Conservation (phyloP, 345 rosid genomes). For the Jatropha curcas region DNA sequence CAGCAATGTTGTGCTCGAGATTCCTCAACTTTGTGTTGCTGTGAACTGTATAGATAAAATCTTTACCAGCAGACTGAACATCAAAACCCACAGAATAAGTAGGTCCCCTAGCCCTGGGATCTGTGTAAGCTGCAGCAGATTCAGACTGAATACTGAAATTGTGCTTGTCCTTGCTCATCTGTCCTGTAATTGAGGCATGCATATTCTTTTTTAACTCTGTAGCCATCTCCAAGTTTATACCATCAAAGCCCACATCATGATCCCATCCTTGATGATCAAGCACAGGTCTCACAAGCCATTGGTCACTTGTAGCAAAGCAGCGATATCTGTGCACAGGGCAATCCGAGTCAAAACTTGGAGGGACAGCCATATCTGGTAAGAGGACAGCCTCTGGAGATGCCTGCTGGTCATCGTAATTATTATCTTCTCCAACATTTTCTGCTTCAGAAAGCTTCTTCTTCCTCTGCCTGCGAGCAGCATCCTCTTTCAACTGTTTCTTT, state of each 20-base stretch:
- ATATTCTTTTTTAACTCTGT: constrained; percentile 48
- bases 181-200: constrained; percentile 61
- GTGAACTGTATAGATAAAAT: constrained; percentile 59
- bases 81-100: constrained; percentile 65
- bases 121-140: constrained; percentile 58
- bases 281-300: constrained; percentile 75
- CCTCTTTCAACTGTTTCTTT: constrained; percentile 85
- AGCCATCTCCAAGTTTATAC: constrained; percentile 75
- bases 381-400: constrained; percentile 51
- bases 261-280: constrained; percentile 97
- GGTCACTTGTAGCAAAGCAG: constrained; percentile 53
- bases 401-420: constrained; percentile 33
- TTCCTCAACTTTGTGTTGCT: constrained; percentile 62
- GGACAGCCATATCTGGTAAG: constrained; percentile 80
- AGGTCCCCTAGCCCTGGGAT: constrained; percentile 46
- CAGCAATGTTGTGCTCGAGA: constrained; percentile 58
- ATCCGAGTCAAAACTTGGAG: constrained; percentile 77
- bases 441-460: constrained; percentile 46
- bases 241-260: constrained; percentile 91
- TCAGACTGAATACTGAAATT: constrained; percentile 75
- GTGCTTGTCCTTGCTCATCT: constrained; percentile 76
- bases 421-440: constrained; percentile 31
- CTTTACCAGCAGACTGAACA: constrained; percentile 76
- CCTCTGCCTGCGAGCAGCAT: constrained; percentile 45
- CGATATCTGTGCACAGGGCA: constrained; percentile 68